Evolutionary conservation across 768 basidiomycete species (phyloP), one percentile per base, ranked within the genome.

Genomic region (Naematelia aurantialba): DNA sequence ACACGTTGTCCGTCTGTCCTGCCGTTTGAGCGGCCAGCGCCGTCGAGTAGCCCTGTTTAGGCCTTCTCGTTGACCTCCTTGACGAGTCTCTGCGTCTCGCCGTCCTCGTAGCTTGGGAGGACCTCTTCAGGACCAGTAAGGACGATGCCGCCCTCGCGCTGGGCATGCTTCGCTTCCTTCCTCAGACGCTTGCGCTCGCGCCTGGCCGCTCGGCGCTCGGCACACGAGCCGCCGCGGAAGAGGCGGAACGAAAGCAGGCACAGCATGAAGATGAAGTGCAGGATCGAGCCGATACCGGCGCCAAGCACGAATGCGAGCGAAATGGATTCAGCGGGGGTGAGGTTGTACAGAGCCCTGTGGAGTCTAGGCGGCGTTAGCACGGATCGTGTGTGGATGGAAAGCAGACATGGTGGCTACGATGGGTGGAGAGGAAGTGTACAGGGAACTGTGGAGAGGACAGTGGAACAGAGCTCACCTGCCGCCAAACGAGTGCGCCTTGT

Each of bases 231-330:
- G 19, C 21, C 8, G 11, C 63, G 55, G 34, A 66, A 44, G 27
- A 56, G 44, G n/a, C 71, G 56, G 45, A 67, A 31, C 22, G 59
- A 42, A 39, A 70, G 55, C 4, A 69, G 60, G 46, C 56, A 49
- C 47, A 70, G 26, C 67, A 70, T 70, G 59, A 73, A 67, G 49
- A 69, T 30, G 53, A 67, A 55, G 52, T 67, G 69, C 21, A 73
- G 34, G 59, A 70, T 65, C 1, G 67, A 65, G 39, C 69, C 69
- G 31, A 73, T 22, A 24, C 72, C 69, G 5, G 67, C 67, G 12
- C 72, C 72, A 17, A 73, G 53, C 44, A 73, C 61, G 51, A 68
- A 70, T 5, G 67, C 66, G n/a, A 73, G 3, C 5, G 45, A 54
- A 57, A 69, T 63, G 3, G 61, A 46, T 62, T 73, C 72, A 50